Evolutionary conservation across 2,329 filamentous ascomycete genomes (phyloP), one percentile per base, ranked within the genome.

Genomic region (Colletotrichum camelliae): DNA sequence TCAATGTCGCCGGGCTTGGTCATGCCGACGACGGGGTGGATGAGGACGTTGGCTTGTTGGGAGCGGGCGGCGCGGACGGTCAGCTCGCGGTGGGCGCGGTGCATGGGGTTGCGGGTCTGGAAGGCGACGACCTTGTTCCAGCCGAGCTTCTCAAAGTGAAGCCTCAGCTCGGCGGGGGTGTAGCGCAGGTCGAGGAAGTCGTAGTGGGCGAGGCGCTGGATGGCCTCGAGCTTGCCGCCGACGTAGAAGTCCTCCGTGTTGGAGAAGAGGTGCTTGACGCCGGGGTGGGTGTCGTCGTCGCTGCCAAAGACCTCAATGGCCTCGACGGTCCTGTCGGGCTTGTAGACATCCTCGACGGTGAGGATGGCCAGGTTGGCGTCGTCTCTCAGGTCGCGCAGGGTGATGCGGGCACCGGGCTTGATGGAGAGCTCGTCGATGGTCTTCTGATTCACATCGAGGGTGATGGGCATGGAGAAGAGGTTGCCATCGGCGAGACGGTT

Each of bases 1-100:
- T 99, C 97, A 84, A 99, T 99, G 86, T 99, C 97, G 85, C 97
- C 97, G 75, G 97, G 97, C 91, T 99, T 99, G 85, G 97, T 99
- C 82, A 99, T 92, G 84, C 97, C 97, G 79, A 99, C 97, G 79
- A 99, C 97, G 77, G 97, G 97, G 89, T 99, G 97, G 86, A 99
- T 99, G 82, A 99, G 94, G 80, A 99, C 97, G 85, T 99, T 99
- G 85, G 97, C 97, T 86, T 98, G 96, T 87, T 97, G 95, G 74
- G 94, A 94, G 82, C 97, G 96, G 79, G 97, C 97, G 80, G 97
- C 97, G 82, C 97, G 96, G 83, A 99, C 97, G 75, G 97, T 99
- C 86, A 99, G 89, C 89, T 99, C 97, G 87, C 97, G 93, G 88
- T 99, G 97, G 85, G 97, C 97, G 83, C 97, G 94, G 90, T 99